Percentiles rank a stretch among this genome's conserved stretches.
Conservation (phyloP, 2,329 filamentous ascomycete species). For the Hypoxylon sp. region DNA sequence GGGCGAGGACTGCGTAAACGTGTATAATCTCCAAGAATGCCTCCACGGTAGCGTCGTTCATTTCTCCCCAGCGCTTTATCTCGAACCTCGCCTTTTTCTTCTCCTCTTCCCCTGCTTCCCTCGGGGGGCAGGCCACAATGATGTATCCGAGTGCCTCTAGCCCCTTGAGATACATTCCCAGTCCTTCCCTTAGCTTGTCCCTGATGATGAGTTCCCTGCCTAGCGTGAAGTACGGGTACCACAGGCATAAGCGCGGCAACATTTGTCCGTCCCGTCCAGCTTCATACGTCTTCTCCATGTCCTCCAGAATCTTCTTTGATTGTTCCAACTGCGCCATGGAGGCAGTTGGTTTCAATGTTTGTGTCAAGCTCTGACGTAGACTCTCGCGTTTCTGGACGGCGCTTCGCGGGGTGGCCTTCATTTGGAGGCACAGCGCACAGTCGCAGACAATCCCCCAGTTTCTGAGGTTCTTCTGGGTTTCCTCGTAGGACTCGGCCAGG, state of each 20-base stretch:
- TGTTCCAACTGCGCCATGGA: slow-evolving; percentile 15
- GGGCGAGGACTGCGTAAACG: slow-evolving; percentile 44
- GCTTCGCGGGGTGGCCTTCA: slow-evolving; percentile 41
- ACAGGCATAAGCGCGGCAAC: slow-evolving; percentile 44
- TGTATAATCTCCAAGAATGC: slow-evolving; percentile 42
- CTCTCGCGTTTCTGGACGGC: slow-evolving; percentile 39
- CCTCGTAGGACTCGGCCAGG: slow-evolving; percentile 49
- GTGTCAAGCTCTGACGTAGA: slow-evolving; percentile 24
- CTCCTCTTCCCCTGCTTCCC: not conserved
- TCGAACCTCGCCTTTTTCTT: slow-evolving; percentile 31
- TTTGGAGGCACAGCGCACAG: slow-evolving; percentile 58
- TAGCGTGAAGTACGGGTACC: slow-evolving; percentile 44
- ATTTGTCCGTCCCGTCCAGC: slow-evolving; percentile 10
- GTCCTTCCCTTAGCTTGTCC: slow-evolving; percentile 21
- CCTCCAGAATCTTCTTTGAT: slow-evolving; percentile 37
- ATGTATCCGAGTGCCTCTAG: slow-evolving; percentile 51
- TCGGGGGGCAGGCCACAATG: slow-evolving; percentile 37
- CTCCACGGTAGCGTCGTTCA: slow-evolving; percentile 6
- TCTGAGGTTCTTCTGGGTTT: slow-evolving; percentile 52
- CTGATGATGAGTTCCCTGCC: slow-evolving; percentile 10
- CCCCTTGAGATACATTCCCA: slow-evolving; percentile 46
- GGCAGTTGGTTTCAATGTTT: not conserved
- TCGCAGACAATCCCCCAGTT: slow-evolving; percentile 61
- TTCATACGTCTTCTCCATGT: slow-evolving; percentile 48
- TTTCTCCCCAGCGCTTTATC: slow-evolving; percentile 48